Conservation (phyloP, 768 basidiomycete species). For the Albatrellus ellisii region DNA sequence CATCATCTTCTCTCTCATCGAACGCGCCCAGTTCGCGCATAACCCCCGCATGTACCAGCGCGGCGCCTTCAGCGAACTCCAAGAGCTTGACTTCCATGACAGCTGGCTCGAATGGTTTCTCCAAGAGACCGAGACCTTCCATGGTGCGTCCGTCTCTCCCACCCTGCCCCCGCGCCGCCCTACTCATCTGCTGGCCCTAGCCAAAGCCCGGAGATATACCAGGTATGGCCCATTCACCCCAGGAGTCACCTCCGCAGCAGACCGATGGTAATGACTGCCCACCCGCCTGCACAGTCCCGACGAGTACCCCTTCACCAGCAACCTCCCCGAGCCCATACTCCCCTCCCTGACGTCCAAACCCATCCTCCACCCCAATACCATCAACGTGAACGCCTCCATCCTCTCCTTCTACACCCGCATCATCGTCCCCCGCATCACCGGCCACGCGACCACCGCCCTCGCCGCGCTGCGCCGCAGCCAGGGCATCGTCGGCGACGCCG, state of each 20-base stretch:
- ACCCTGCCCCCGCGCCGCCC: not conserved
- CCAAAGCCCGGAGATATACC: slow-evolving; percentile 90
- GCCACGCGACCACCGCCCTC: slow-evolving; percentile 51
- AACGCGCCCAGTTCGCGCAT: slow-evolving; percentile 92
- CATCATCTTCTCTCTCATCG: slow-evolving; percentile 96
- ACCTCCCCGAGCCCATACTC: slow-evolving; percentile 76
- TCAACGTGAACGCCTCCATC: slow-evolving; percentile 85
- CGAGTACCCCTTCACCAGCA: slow-evolving; percentile 86
- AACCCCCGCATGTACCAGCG: slow-evolving; percentile 81
- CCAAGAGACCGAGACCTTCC: slow-evolving; percentile 88
- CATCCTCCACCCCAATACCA: slow-evolving; percentile 63
- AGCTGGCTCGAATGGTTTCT: slow-evolving; percentile 98
- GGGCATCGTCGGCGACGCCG: slow-evolving; percentile 53
- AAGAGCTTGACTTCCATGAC: slow-evolving; percentile 59
- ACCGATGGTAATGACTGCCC: not conserved
- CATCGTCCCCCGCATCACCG: slow-evolving; percentile 86
- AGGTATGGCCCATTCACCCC: slow-evolving; percentile 35
- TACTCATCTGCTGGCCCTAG: slow-evolving; percentile 28
- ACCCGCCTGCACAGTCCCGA: slow-evolving; percentile 55
- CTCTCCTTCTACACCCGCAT: slow-evolving; percentile 76
- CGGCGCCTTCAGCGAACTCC: slow-evolving; percentile 69
- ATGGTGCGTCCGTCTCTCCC: slow-evolving; percentile 44
- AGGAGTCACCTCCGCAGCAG: not conserved
- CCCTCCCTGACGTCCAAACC: slow-evolving; percentile 58
- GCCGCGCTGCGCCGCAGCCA: slow-evolving; percentile 51